These are phyloP conservation scores for Penicillium sp. DNA, from an alignment of 2,329 filamentous ascomycete species.

Conservation along the genomic window DNA sequence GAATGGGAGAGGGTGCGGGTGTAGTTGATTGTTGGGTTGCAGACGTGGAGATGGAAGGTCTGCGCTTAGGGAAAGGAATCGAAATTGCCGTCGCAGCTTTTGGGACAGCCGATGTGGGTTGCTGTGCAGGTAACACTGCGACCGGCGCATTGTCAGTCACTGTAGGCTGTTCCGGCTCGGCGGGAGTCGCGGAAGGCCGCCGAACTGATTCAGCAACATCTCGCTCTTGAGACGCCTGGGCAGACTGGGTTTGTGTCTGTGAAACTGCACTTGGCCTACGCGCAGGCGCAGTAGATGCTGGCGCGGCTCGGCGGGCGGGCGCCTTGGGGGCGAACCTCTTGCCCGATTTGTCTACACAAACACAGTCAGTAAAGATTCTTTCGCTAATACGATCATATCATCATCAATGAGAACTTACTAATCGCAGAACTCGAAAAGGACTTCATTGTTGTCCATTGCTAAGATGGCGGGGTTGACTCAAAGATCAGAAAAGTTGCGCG, in stretches of 20 bases:
- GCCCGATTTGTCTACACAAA: constrained; percentile 55
- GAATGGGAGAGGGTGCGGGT: constrained; percentile 11
- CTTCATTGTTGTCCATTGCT: constrained; percentile 38
- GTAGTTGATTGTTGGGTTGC: not conserved
- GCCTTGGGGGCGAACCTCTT: constrained; percentile 75
- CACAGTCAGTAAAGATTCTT: constrained; percentile 6
- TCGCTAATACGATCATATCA: rapidly evolving
- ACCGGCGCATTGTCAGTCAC: constrained; percentile 1
- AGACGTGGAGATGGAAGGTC: constrained; percentile 23
- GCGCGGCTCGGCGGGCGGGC: constrained; percentile 53
- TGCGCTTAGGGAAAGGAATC: constrained; percentile 28
- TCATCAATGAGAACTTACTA: constrained; percentile 34
- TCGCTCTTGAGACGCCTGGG: constrained; percentile 6
- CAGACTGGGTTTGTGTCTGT: constrained; percentile 22
- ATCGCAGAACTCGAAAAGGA: constrained; percentile 54
- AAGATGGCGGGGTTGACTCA: constrained; percentile 7
- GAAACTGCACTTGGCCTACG: constrained; percentile 40
- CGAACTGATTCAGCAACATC: constrained; percentile 3
- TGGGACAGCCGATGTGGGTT: constrained; percentile 23
- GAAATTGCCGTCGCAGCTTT: constrained; percentile 24
- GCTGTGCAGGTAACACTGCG: constrained; percentile 16
- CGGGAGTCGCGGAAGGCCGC: not conserved
- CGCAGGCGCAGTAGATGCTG: constrained; percentile 34
- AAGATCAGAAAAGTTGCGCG: constrained; percentile 22
- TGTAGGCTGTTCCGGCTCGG: constrained; percentile 1